Evolutionary conservation across 768 basidiomycete genomes (phyloP).

Genomic region (Mycena indigotica): DNA sequence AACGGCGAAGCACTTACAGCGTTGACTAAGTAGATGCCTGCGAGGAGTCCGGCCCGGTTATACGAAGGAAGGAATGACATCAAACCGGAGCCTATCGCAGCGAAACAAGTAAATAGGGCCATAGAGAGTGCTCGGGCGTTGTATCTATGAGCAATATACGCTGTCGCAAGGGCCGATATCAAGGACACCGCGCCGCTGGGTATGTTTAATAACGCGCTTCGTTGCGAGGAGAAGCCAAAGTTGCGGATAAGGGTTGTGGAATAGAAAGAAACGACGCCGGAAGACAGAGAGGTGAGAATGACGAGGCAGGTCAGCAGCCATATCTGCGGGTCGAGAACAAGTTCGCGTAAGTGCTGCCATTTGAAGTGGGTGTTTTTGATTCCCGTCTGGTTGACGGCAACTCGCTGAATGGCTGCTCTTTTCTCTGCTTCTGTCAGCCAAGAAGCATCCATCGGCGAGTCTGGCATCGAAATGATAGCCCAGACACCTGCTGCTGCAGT

Average conservation of each 20-base stretch:
- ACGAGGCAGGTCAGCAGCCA: conserved; percentile 14
- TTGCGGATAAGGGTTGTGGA: conserved; percentile 22
- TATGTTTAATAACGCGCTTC: conserved; percentile 19
- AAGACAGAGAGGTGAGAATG: conserved; percentile 13
- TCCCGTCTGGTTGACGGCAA: conserved; percentile 25
- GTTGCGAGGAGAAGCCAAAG: conserved; percentile 20
- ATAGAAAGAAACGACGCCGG: conserved; percentile 20
- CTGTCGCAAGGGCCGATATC: conserved; percentile 14
- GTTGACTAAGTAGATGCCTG: conserved; percentile 21
- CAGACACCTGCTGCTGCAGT: conserved; percentile 14
- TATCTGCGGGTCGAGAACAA: conserved; percentile 18
- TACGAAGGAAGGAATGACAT: conserved; percentile 21
- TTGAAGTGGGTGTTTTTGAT: conserved; percentile 29
- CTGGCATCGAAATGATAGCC: conserved; percentile 17
- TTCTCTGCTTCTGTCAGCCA: conserved; percentile 24
- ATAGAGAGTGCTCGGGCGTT: conserved; percentile 15
- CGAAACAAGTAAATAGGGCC: conserved; percentile 11
- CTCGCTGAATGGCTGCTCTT: conserved; percentile 20
- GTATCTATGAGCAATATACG: conserved; percentile 17
- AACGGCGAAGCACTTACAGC: conserved; percentile 1
- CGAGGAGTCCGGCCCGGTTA: conserved; percentile 14
- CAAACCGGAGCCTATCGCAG: conserved; percentile 15
- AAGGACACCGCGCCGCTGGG: conserved; percentile 20
- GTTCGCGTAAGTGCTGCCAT: conserved; percentile 17
- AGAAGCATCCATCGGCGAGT: conserved; percentile 19